A percentile compares a stretch with the other conserved stretches of the same genome.
Evolutionary conservation across 1,284 basidiomycete genomes (phyloP).

Genomic region (Moesziomyces globuligerus): DNA sequence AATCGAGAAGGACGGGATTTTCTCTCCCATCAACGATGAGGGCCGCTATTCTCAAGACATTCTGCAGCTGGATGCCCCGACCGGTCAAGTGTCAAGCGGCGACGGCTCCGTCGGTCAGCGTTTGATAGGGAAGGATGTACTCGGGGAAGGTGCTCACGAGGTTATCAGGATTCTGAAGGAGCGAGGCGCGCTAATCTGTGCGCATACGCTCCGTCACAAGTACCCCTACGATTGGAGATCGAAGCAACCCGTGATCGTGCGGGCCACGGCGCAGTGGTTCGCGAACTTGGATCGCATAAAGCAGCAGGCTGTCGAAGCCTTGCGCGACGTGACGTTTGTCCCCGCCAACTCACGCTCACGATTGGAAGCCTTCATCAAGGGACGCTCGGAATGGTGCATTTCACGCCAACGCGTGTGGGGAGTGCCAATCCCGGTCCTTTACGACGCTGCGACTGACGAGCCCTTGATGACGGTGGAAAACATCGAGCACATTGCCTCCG

Average conservation of each 20-base stretch:
- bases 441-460: constrained; percentile 76
- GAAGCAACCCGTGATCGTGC: constrained; percentile 88
- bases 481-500: constrained; percentile 79
- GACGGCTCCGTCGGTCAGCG: constrained; percentile 67
- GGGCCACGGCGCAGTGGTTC: constrained; percentile 99
- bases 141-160: constrained; percentile 77
- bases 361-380: constrained; percentile 83
- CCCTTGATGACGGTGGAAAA: constrained; percentile 75
- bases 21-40: constrained; percentile 76
- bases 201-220: constrained; percentile 80
- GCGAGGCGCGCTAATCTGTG: constrained; percentile 74
- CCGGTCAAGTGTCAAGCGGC: constrained; percentile 69
- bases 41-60: constrained; percentile 75
- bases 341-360: constrained; percentile 72
- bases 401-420: constrained; percentile 98
- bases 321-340: constrained; percentile 80
- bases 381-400: constrained; percentile 98
- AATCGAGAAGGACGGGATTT: constrained; percentile 39
- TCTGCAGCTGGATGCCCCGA: constrained; percentile 11
- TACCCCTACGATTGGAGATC: constrained; percentile 99
- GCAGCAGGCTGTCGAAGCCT: constrained; percentile 76
- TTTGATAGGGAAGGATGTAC: constrained; percentile 78
- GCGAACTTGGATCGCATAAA: constrained; percentile 89
- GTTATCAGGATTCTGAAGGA: constrained; percentile 72
- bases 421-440: constrained; percentile 91